Conservation (phyloP, 768 basidiomycete genomes). For the Phlegmacium glaucopus region DNA sequence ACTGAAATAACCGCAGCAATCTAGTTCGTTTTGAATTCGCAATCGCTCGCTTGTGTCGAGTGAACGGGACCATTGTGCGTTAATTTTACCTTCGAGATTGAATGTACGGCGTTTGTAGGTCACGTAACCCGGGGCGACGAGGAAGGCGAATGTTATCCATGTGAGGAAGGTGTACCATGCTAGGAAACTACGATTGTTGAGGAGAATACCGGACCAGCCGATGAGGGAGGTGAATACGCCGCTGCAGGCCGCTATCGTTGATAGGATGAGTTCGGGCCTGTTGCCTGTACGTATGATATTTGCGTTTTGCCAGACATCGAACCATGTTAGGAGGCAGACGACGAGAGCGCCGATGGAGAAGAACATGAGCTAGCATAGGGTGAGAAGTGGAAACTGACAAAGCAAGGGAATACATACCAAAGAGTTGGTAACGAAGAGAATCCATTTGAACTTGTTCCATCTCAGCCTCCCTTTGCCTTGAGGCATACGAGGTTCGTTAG, state of each 20-base stretch:
- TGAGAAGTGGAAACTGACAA: no score
- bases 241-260: slow-evolving; percentile 60
- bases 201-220: slow-evolving; percentile 81
- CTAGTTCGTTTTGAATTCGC: no score
- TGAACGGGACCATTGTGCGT: no score
- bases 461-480: slow-evolving; percentile 32
- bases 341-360: slow-evolving; percentile 64
- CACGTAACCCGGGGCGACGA: no score
- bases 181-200: slow-evolving; percentile 85
- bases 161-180: slow-evolving; percentile 77
- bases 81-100: no score
- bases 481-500: slow-evolving; percentile 53
- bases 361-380: slow-evolving; percentile 55
- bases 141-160: slow-evolving; percentile 67
- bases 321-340: no score
- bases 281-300: slow-evolving; percentile 70
- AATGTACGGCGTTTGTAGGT: no score
- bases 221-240: slow-evolving; percentile 63
- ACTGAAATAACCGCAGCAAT: no score
- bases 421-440: slow-evolving; percentile 64
- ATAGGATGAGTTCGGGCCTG: slow-evolving; percentile 68
- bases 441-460: slow-evolving; percentile 88
- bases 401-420: slow-evolving; percentile 26
- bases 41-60: no score
- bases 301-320: slow-evolving; percentile 66